A percentile compares a stretch with the other conserved stretches of the same genome.
Evolutionary conservation across 306 rosid genomes (phyloP).

Genomic region (cucumber (Cucumis sativus)): DNA sequence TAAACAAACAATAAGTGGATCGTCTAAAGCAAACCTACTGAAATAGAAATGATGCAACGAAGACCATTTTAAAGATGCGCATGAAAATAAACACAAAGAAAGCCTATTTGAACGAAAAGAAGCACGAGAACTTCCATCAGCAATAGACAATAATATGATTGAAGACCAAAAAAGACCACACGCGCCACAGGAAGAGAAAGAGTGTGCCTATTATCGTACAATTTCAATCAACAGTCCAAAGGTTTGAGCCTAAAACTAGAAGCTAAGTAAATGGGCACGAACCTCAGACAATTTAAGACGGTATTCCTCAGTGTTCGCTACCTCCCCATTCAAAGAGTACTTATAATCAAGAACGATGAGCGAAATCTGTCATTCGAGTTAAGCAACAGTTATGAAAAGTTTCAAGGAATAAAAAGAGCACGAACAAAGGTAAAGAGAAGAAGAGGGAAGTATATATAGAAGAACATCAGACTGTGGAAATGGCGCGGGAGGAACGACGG

Average conservation of each 20-base stretch:
- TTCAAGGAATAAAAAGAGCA: neutral
- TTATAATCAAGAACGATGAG: constrained; percentile 53
- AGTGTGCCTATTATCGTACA: neutral
- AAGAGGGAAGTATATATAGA: neutral
- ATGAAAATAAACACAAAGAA: neutral
- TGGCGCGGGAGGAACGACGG: constrained; percentile 65
- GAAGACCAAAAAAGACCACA: neutral
- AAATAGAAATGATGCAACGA: neutral
- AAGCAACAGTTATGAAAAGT: neutral
- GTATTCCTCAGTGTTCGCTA: constrained; percentile 39
- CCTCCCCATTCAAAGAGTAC: constrained; percentile 39
- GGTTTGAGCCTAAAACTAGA: neutral
- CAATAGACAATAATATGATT: neutral
- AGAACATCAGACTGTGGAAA: constrained; percentile 37
- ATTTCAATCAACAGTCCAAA: neutral
- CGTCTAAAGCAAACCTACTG: neutral
- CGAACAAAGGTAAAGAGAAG: neutral
- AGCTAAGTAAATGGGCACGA: neutral
- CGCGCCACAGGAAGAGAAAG: neutral
- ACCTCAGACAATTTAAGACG: constrained; percentile 50
- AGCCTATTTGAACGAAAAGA: neutral
- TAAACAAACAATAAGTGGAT: neutral
- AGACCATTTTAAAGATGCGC: neutral
- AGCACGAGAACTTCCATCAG: neutral
- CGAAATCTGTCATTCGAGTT: constrained; percentile 36